phyloP scores from a whole-genome alignment of 2,329 filamentous ascomycete species.

The Calycina marina region DNA sequence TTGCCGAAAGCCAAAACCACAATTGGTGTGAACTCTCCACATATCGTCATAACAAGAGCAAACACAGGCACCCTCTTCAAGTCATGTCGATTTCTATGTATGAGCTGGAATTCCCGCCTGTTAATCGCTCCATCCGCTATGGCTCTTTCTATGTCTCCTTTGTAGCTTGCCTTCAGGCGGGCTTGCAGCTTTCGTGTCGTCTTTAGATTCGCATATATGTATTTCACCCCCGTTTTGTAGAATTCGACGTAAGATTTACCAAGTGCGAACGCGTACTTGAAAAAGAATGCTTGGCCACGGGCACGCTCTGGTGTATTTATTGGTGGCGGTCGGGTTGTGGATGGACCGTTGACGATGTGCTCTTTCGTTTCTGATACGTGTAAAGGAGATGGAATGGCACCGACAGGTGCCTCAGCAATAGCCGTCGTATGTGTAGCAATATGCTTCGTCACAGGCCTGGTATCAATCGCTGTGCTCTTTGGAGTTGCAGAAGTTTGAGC shows the following conservation, averaged over 20 bases:
- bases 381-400: not conserved
- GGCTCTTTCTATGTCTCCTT: constrained; percentile 21
- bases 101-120: constrained; percentile 56
- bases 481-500: constrained; percentile 1
- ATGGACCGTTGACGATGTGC: constrained; percentile 51
- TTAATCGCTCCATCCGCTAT: constrained; percentile 29
- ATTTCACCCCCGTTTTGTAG: constrained; percentile 74
- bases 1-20: constrained; percentile 56
- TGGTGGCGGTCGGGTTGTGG: constrained; percentile 56
- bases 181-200: constrained; percentile 29
- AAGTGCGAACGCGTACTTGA: constrained; percentile 14
- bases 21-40: constrained; percentile 77
- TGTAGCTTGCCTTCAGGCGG: constrained; percentile 29
- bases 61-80: constrained; percentile 68
- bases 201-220: constrained; percentile 53
- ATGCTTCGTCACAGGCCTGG: not conserved
- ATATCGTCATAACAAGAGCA: constrained; percentile 56
- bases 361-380: not conserved
- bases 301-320: constrained; percentile 46
- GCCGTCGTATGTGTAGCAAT: not conserved
- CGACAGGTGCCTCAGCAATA: not conserved
- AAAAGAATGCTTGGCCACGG: constrained; percentile 28
- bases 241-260: constrained; percentile 70
- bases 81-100: constrained; percentile 55
- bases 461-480: constrained; percentile 4